A percentile compares a stretch with the other conserved stretches of the same genome.
phyloP scores from a whole-genome alignment of 108 stramenopile species.

The Asterionellopsis glacialis region DNA sequence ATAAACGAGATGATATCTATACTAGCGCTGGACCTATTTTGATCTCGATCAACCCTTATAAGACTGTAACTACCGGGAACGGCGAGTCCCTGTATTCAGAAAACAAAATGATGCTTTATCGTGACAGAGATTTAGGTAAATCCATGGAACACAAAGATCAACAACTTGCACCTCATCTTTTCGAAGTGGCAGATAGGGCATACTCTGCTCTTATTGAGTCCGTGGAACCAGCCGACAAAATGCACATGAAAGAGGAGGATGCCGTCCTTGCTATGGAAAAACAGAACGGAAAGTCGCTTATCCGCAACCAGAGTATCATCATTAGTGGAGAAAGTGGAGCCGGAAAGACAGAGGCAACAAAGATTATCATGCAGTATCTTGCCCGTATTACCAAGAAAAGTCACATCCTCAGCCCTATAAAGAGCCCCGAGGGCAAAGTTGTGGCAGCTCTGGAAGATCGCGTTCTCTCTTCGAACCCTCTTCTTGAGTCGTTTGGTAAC shows the following conservation, averaged over 20 bases:
- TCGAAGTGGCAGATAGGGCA: constrained; percentile 84
- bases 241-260: constrained; percentile 46
- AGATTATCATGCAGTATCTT: constrained; percentile 94
- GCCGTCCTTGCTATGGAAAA: constrained; percentile 36
- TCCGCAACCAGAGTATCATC: constrained; percentile 75
- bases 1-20: constrained; percentile 88
- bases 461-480: constrained; percentile 86
- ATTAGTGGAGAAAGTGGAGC: constrained; percentile 91
- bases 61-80: constrained; percentile 35
- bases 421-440: constrained; percentile 26
- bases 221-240: constrained; percentile 27
- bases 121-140: constrained; percentile 15
- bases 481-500: constrained; percentile 91
- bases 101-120: constrained; percentile 64
- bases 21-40: constrained; percentile 93
- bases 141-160: constrained; percentile 9
- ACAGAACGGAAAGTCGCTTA: constrained; percentile 26
- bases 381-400: constrained; percentile 67
- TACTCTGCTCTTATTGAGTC: constrained; percentile 65
- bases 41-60: constrained; percentile 95
- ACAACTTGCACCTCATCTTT: constrained; percentile 73
- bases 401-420: neutral
- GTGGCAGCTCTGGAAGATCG: constrained; percentile 82
- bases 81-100: constrained; percentile 71
- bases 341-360: constrained; percentile 94